Evolutionary conservation across 768 basidiomycete genomes (phyloP).

Genomic region (Trametes maxima): DNA sequence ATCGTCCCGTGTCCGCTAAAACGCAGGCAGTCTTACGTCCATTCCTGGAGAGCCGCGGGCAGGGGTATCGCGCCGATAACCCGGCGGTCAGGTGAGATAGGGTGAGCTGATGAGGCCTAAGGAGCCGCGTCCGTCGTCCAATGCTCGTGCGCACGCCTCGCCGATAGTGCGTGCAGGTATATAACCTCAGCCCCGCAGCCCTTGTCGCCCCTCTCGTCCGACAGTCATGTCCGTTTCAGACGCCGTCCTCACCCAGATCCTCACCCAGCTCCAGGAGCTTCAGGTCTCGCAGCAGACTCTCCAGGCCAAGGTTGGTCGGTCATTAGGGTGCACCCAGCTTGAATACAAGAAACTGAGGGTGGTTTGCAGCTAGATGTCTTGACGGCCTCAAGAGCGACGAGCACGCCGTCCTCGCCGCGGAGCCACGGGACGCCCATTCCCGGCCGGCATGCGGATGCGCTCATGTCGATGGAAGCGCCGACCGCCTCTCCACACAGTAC

Average conservation of each 20-base stretch:
- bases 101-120: constrained; percentile 14
- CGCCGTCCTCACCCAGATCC: constrained; percentile 70
- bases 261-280: constrained; percentile 68
- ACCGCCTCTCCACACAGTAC: constrained; percentile 32
- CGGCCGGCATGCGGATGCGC: constrained; percentile 23
- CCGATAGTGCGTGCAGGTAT: constrained; percentile 21
- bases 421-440: constrained; percentile 30
- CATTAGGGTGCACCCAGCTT: constrained; percentile 3
- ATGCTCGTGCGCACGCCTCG: constrained; percentile 9
- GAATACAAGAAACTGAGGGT: background rate
- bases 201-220: background rate
- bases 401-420: constrained; percentile 34
- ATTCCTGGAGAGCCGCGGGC: background rate
- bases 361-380: constrained; percentile 54
- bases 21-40: constrained; percentile 3
- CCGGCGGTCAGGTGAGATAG: constrained; percentile 25
- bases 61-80: constrained; percentile 16
- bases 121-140: constrained; percentile 3
- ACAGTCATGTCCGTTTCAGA: constrained; percentile 38
- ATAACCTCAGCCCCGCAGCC: constrained; percentile 4
- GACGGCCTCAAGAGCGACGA: constrained; percentile 27
- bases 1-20: too few species aligned
- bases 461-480: constrained; percentile 33
- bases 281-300: constrained; percentile 76
- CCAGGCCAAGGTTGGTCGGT: constrained; percentile 66